Conservation (phyloP, 2,329 filamentous ascomycete species). For the Colletotrichum abscissum region DNA sequence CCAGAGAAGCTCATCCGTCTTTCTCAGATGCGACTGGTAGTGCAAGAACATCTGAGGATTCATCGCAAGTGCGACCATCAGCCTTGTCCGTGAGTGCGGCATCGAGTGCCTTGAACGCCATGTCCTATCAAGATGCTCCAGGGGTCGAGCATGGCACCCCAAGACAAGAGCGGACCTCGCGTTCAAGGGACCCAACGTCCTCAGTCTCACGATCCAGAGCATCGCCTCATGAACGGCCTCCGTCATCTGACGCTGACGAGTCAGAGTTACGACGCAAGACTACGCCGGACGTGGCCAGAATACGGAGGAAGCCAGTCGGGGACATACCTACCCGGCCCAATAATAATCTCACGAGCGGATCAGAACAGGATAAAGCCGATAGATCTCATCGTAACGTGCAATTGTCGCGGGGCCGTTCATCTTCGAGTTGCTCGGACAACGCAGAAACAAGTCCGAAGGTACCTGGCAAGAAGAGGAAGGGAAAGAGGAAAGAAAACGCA, state of each 20-base stretch:
- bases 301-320: conserved; percentile 26
- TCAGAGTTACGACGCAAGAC: conserved; percentile 9
- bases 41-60: conserved; percentile 54
- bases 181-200: background rate
- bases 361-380: conserved; percentile 17
- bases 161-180: conserved; percentile 5
- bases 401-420: background rate
- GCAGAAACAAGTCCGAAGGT: background rate
- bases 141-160: conserved; percentile 23
- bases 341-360: conserved; percentile 7
- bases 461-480: conserved; percentile 18
- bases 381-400: background rate
- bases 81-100: conserved; percentile 66
- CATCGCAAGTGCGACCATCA: conserved; percentile 51
- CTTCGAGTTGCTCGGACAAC: conserved; percentile 24
- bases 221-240: background rate
- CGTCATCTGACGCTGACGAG: conserved; percentile 16
- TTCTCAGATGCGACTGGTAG: conserved; percentile 42
- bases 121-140: conserved; percentile 31
- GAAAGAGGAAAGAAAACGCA: conserved; percentile 46
- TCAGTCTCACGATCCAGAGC: conserved; percentile 1
- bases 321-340: background rate
- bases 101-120: conserved; percentile 62
- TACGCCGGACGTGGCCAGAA: conserved; percentile 12
- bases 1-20: conserved; percentile 47